Evolutionary conservation across 495 filamentous ascomycete genomes (phyloP).

Genomic region (Penicillium pancosmium): DNA sequence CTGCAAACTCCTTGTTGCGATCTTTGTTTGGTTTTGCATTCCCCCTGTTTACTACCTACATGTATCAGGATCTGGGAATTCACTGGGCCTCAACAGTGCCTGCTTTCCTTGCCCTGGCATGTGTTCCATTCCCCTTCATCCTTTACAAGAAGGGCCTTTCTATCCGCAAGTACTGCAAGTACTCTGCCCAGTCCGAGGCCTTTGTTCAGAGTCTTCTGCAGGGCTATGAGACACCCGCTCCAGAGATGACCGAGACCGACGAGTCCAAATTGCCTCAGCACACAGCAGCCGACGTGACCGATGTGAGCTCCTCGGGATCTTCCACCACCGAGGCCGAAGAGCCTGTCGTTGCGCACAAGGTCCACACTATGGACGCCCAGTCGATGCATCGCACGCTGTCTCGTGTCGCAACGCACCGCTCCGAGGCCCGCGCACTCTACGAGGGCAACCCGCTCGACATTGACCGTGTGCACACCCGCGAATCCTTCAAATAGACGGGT

Average conservation of each 20-base stretch:
- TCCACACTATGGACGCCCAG: conserved; percentile 7
- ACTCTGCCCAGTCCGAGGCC: conserved; percentile 51
- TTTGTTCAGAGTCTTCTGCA: conserved; percentile 32
- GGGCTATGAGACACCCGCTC: conserved; percentile 1
- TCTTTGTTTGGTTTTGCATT: conserved; percentile 70
- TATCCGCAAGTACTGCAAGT: conserved; percentile 70
- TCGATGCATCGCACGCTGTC: conserved; percentile 19
- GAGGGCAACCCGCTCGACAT: conserved; percentile 36
- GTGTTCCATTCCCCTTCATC: conserved; percentile 72
- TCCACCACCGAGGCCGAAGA: conserved; percentile 14
- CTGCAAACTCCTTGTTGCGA: conserved; percentile 67
- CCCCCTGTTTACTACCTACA: conserved; percentile 71
- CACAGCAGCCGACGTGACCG: neutral
- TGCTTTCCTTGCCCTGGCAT: conserved; percentile 69
- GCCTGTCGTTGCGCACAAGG: conserved; percentile 13
- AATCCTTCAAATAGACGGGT: conserved; percentile 28
- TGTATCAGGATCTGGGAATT: conserved; percentile 69
- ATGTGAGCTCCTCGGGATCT: neutral
- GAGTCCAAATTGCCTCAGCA: conserved; percentile 4
- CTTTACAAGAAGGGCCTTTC: conserved; percentile 67
- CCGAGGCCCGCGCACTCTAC: conserved; percentile 23
- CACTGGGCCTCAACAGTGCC: conserved; percentile 75
- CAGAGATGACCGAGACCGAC: neutral
- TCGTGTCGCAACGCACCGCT: conserved; percentile 22
- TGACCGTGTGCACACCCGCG: conserved; percentile 34